Evolutionary conservation across 1,139 yeast species (phyloP), one percentile per base, ranked within the genome.

Genomic region (Blastobotrys buckinghamii): DNA sequence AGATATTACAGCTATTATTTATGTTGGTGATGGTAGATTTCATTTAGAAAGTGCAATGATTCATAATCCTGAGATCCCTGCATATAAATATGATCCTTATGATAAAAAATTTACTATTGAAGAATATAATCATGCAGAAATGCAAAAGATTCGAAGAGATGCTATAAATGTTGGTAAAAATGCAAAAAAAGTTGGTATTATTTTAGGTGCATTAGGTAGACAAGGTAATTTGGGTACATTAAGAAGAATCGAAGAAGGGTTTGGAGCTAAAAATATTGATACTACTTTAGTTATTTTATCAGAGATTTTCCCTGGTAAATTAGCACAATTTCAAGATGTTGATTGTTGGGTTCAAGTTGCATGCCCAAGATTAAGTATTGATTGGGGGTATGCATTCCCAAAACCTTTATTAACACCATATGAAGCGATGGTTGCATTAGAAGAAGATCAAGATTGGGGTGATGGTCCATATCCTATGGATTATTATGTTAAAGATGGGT

Each of bases 271-370:
- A 15, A 94, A 94, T 1, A 77, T 79, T 49, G 76, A 77, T 24
- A 88, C 86, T 1, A 88, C 88, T 1, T 83, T 86, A 61, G 89
- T 92, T 50, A 82, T 92, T 20, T 67, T 94, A 22, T 85, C 96
- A 53, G 99, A 92, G 64, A 88, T 92, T 12, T 89, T 92, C 67
- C 99, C 99, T 0, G 86, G 82, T 48, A 92, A 92, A 60, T 71
- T 92, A 36, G 84, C 97, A n/a, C 84, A 85, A 82, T 92, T 92
- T 69, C 90, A 87, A 59, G 95, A 88, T 60, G 80, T 92, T 19
- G 98, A 92, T 67, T 95, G 90, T 6, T 92, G 95, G 75, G 85
- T 92, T 17, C 99, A 92, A 66, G 96, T 92, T 3, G 99, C 98
- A 0, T 92, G 99, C 64, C 99, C 99, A 0, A 73, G 99, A 58